These are phyloP conservation scores for Hyphopichia burtonii DNA, from an alignment of 1,139 yeast species.

Conservation along the genomic window DNA sequence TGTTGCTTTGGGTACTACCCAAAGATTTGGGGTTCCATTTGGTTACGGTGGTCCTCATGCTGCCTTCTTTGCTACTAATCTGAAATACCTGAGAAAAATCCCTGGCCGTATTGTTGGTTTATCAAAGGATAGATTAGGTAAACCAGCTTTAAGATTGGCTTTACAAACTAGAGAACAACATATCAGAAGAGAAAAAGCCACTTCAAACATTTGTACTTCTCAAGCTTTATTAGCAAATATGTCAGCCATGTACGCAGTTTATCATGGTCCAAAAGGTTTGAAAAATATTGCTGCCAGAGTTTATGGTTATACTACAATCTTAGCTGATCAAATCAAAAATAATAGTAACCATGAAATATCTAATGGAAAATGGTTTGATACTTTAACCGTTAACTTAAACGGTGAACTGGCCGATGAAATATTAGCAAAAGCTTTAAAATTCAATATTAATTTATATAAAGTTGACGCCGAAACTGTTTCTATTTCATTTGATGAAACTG, in stretches of 20 bases:
- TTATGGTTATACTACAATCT: constrained; percentile 68
- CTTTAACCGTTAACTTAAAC: constrained; percentile 65
- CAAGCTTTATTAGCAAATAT: constrained; percentile 95
- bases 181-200: constrained; percentile 95
- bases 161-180: constrained; percentile 98
- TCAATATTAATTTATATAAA: constrained; percentile 74
- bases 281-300: constrained; percentile 76
- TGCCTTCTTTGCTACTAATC: constrained; percentile 87
- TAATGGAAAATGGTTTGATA: constrained; percentile 80
- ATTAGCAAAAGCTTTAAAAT: constrained; percentile 57
- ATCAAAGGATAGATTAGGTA: constrained; percentile 87
- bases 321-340: constrained; percentile 56
- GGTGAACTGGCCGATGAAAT: constrained; percentile 55
- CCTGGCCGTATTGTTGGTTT: constrained; percentile 97
- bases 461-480: constrained; percentile 64
- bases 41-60: constrained; percentile 99
- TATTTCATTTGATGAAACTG: constrained; percentile 84
- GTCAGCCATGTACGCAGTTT: constrained; percentile 93
- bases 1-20: constrained; percentile 88
- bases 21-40: constrained; percentile 95
- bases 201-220: constrained; percentile 96
- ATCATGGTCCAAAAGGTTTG: constrained; percentile 94
- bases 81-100: constrained; percentile 80
- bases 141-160: constrained; percentile 85
- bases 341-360: constrained; percentile 47